Evolutionary conservation across 1,139 yeast genomes (phyloP).

Genomic region (Hanseniaspora uvarum): DNA sequence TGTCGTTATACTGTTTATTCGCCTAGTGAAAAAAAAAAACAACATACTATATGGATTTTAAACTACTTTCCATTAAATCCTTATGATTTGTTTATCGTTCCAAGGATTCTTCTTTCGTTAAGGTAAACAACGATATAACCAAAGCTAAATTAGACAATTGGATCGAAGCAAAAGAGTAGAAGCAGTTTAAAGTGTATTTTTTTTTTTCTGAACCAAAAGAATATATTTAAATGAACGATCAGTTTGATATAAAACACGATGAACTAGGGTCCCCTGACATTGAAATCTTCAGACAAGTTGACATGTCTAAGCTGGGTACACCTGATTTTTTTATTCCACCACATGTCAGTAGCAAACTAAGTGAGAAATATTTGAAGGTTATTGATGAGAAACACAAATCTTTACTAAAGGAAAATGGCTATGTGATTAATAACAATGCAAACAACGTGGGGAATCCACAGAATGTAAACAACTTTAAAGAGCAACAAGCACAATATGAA

Average conservation of each 20-base stretch:
- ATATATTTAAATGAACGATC: neutral
- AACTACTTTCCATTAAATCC: no score
- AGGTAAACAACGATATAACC: neutral
- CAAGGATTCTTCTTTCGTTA: neutral
- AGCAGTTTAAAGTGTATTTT: no score
- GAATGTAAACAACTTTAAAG: neutral
- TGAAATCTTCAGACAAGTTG: constrained; percentile 16
- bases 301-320: constrained; percentile 25
- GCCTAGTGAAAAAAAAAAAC: no score
- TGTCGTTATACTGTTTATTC: no score
- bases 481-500: constrained; percentile 6
- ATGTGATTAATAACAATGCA: neutral
- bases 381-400: constrained; percentile 30
- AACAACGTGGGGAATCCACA: neutral
- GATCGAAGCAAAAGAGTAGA: no score
- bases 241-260: neutral
- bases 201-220: neutral
- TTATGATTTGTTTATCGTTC: no score
- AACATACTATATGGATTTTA: no score
- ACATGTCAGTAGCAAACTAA: constrained; percentile 28
- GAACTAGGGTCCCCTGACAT: constrained; percentile 3
- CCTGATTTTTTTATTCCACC: constrained; percentile 30
- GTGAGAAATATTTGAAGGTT: constrained; percentile 32
- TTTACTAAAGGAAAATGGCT: constrained; percentile 12
- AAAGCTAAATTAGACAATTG: no score